A percentile compares a stretch with the other conserved stretches of the same genome.
phyloP scores from a whole-genome alignment of 1,284 basidiomycete species.

The Microbotryum scabiosae region DNA sequence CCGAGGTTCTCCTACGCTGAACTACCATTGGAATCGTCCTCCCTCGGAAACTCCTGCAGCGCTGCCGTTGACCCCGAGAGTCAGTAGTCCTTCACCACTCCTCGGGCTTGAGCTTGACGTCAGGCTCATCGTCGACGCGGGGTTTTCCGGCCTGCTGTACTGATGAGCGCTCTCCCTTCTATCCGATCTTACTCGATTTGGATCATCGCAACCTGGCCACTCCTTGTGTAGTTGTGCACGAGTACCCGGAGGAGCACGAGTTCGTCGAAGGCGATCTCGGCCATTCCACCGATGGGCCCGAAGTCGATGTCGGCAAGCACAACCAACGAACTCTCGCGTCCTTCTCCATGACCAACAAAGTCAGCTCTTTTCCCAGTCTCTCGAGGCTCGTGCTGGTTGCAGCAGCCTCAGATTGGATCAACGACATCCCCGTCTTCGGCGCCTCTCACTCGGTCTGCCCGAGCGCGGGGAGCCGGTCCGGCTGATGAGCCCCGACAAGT shows the following conservation, averaged over 20 bases:
- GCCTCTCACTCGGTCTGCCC: neutral
- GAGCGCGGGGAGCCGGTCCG: neutral
- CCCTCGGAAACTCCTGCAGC: no score
- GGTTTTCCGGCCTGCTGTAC: no score
- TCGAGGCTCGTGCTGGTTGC: neutral
- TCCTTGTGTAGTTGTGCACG: neutral
- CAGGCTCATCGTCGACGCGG: no score
- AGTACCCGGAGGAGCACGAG: slow-evolving; percentile 7
- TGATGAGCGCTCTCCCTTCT: no score
- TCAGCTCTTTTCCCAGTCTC: neutral
- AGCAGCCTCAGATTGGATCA: neutral
- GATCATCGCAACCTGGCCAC: no score
- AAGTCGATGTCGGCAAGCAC: slow-evolving; percentile 31
- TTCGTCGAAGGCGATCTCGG: slow-evolving; percentile 16
- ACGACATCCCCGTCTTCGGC: neutral
- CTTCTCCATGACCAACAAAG: slow-evolving; percentile 33
- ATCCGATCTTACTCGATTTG: no score
- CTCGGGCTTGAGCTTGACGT: no score
- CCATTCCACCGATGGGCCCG: slow-evolving; percentile 23
- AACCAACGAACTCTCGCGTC: slow-evolving; percentile 31
- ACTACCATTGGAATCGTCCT: no score
- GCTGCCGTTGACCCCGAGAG: no score
- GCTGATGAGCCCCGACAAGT: no score
- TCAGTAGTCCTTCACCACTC: no score
- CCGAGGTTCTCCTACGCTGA: no score